Evolutionary conservation across 345 rosid genomes (phyloP).

Genomic region (Pistacia atlantica): DNA sequence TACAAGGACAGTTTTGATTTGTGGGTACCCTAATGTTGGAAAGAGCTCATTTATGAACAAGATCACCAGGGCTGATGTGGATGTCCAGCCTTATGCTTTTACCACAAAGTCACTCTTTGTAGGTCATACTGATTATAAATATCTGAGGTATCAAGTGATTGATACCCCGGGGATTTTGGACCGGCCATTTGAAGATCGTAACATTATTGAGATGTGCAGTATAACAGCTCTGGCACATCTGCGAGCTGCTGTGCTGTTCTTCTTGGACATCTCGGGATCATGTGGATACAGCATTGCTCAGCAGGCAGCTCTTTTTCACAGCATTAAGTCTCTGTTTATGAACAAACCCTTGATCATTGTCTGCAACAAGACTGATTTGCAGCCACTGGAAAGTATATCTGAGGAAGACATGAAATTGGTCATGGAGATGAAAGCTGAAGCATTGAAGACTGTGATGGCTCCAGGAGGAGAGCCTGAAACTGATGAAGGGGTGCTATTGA

Average conservation of each 20-base stretch:
- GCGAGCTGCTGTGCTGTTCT: conserved; percentile 83
- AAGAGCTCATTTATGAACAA: conserved; percentile 92
- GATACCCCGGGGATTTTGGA: conserved; percentile 97
- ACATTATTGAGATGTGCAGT: conserved; percentile 96
- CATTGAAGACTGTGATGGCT: conserved; percentile 69
- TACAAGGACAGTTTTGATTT: conserved; percentile 72
- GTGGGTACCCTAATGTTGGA: conserved; percentile 92
- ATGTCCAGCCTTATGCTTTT: conserved; percentile 90
- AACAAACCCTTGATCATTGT: conserved; percentile 91
- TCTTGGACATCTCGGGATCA: conserved; percentile 83
- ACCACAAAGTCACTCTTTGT: conserved; percentile 93
- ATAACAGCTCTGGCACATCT: conserved; percentile 92
- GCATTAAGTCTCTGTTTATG: conserved; percentile 87
- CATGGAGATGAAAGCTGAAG: conserved; percentile 81
- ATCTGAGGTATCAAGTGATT: conserved; percentile 89
- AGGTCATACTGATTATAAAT: conserved; percentile 91
- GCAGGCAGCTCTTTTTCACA: conserved; percentile 91
- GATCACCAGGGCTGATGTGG: conserved; percentile 90
- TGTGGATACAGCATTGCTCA: conserved; percentile 96
- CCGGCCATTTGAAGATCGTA: conserved; percentile 91
- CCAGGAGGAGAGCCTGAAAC: conserved; percentile 54
- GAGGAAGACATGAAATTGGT: conserved; percentile 77
- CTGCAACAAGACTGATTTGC: conserved; percentile 96
- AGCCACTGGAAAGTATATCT: conserved; percentile 72
- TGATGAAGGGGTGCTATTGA: conserved; percentile 68